These are phyloP conservation scores for Peterozyma toletana DNA, from an alignment of 805 yeast species.

Conservation along the genomic window DNA sequence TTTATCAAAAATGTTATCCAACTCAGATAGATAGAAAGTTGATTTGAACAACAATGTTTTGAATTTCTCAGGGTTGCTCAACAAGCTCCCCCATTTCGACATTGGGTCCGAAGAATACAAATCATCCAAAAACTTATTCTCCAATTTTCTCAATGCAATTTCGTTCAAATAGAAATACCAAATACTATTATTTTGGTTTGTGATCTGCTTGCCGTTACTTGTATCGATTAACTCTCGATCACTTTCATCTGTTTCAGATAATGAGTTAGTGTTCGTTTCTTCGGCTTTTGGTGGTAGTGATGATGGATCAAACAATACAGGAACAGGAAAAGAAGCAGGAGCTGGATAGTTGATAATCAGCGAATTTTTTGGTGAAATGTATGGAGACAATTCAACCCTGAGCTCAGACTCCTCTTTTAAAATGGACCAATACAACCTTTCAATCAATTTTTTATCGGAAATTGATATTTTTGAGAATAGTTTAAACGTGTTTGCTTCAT, in stretches of 20 bases:
- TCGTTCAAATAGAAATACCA: slow-evolving; percentile 34
- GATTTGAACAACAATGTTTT: slow-evolving; percentile 4
- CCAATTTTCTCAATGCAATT: slow-evolving; percentile 31
- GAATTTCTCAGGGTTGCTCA: not conserved
- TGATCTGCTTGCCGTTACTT: slow-evolving; percentile 14
- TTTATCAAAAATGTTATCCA: slow-evolving; percentile 29
- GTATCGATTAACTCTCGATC: slow-evolving; percentile 3
- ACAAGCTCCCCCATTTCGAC: slow-evolving; percentile 8
- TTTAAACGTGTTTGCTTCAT: too few species aligned
- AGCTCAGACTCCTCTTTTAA: slow-evolving; percentile 8
- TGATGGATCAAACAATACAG: slow-evolving; percentile 5
- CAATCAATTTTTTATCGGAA: slow-evolving; percentile 6
- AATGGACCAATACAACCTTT: slow-evolving; percentile 7
- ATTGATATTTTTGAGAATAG: not conserved
- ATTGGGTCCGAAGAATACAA: slow-evolving; percentile 23
- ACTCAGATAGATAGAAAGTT: slow-evolving; percentile 23
- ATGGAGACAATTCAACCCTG: slow-evolving; percentile 7
- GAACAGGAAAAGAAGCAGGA: slow-evolving; percentile 8
- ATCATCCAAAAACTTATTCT: slow-evolving; percentile 28
- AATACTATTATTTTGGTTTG: slow-evolving; percentile 17
- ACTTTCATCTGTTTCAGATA: slow-evolving; percentile 3
- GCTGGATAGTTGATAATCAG: slow-evolving; percentile 7
- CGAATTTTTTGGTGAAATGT: slow-evolving; percentile 2
- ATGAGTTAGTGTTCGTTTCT: not conserved
- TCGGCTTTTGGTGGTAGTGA: not conserved